Base-by-base conservation (phyloP, 176 grass and related monocot species). In the Aegilops tauschii region DNA sequence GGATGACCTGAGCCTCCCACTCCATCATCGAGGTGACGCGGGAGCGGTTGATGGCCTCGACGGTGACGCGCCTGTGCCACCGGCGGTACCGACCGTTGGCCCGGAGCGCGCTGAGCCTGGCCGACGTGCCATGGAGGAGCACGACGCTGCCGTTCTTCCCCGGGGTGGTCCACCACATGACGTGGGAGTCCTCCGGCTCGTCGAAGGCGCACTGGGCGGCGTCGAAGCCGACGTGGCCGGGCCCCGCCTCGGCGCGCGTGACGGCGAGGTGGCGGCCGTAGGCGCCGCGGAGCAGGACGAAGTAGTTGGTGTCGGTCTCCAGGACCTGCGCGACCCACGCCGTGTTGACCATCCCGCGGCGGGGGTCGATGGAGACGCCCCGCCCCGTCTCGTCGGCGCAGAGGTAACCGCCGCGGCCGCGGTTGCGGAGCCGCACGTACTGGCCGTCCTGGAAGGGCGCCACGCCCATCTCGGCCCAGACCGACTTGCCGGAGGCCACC, bases 391-490 rank as follows among this genome's bases (percentile, higher is more conserved):
- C 84, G 68, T 89, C 68, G 12, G 81, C 81, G 82, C 73, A 84
- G 82, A 84, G 82, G 76, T 83, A 78, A 30, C 70, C 91, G n/a
- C 75, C 69, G 74, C 82, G 86, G 83, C 77, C 83, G 76, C 70
- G 75, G 86, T 86, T 87, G 52, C 56, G 37, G 66, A 87, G 88
- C 23, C 92, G 89, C 72, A 91, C 92, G 86, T 89, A 91, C 66
- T 90, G 86, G 68, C 90, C 89, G 76, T 82, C 80, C 63, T 85
- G 83, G 69, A 90, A 91, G 1, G 86, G 89, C 4, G 73, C 63
- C 10, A 79, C 61, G 71, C 74, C 79, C 40, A 47, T 54, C 77
- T 56, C 36, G 69, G 77, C n/a, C 74, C 74, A 76, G 0, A 28
- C 2, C 27, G 73, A 52, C 16, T 20, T 59, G 61, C 49, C 36